A percentile compares a stretch with the other conserved stretches of the same genome.
Conservation (phyloP, 805 yeast genomes). For the Scheffersomyces spartinae region DNA sequence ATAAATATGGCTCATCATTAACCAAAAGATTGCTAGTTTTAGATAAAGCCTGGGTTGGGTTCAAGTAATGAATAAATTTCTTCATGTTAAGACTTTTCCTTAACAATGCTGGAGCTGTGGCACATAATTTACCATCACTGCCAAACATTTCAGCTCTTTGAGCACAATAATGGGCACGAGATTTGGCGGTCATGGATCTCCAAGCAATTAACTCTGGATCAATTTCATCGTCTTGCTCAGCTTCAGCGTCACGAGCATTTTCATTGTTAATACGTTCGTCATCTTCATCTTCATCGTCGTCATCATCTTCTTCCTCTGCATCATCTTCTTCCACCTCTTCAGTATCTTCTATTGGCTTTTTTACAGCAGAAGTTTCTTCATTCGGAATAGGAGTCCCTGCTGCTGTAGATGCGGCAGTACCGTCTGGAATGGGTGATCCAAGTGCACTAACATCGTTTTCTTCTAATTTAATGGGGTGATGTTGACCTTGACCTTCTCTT, state of each 20-base stretch:
- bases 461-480: slow-evolving; percentile 23
- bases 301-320: slow-evolving; percentile 16
- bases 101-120: slow-evolving; percentile 57
- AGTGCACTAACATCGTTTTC: slow-evolving; percentile 6
- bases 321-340: slow-evolving; percentile 6
- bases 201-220: slow-evolving; percentile 76
- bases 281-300: slow-evolving; percentile 32
- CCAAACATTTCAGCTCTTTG: slow-evolving; percentile 56
- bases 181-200: slow-evolving; percentile 72
- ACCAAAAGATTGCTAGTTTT: slow-evolving; percentile 37
- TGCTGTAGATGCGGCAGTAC: slow-evolving; percentile 5
- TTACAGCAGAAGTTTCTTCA: slow-evolving; percentile 13
- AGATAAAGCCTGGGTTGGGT: slow-evolving; percentile 25
- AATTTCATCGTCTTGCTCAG: slow-evolving; percentile 48
- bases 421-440: slow-evolving; percentile 6
- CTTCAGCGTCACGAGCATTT: slow-evolving; percentile 16
- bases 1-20: slow-evolving; percentile 49
- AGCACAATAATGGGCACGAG: slow-evolving; percentile 64
- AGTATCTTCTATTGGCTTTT: slow-evolving; percentile 2
- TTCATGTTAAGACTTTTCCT: slow-evolving; percentile 61
- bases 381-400: slow-evolving; percentile 4
- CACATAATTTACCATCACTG: slow-evolving; percentile 43
- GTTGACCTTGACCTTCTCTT: slow-evolving; percentile 21
- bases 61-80: slow-evolving; percentile 37
- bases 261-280: slow-evolving; percentile 28